A percentile compares a stretch with the other conserved stretches of the same genome.
These are phyloP conservation scores for Teratosphaeria pseudoeucalypti DNA, from an alignment of 2,329 filamentous ascomycete genomes.

Conservation along the genomic window DNA sequence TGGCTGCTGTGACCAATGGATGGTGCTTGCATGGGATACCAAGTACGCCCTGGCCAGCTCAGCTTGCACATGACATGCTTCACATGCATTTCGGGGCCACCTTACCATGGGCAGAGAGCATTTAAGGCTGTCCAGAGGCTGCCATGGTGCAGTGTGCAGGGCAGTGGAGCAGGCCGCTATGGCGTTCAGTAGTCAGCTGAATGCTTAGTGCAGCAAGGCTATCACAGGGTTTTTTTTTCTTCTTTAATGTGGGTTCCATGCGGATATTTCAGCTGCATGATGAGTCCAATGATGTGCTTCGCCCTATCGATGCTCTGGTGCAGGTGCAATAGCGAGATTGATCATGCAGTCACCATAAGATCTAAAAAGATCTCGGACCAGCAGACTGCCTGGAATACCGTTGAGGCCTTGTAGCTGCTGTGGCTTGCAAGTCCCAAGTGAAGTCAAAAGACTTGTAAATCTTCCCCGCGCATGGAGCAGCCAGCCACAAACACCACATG, in stretches of 20 bases:
- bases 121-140: background rate
- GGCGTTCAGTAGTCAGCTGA: background rate
- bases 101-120: background rate
- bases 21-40: background rate
- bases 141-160: background rate
- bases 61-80: background rate
- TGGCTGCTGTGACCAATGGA: background rate
- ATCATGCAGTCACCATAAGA: background rate
- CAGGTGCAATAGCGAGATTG: background rate
- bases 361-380: background rate
- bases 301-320: background rate
- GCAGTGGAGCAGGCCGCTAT: background rate
- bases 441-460: background rate
- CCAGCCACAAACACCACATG: background rate
- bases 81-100: background rate
- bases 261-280: background rate
- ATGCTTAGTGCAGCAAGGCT: background rate
- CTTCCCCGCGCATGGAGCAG: background rate
- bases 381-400: background rate
- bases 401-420: background rate
- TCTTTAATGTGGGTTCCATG: background rate
- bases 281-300: background rate
- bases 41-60: background rate
- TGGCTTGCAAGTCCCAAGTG: background rate
- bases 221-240: background rate